Conservation (phyloP, 1,284 basidiomycete species). For the Fomitiporia mediterranea region DNA sequence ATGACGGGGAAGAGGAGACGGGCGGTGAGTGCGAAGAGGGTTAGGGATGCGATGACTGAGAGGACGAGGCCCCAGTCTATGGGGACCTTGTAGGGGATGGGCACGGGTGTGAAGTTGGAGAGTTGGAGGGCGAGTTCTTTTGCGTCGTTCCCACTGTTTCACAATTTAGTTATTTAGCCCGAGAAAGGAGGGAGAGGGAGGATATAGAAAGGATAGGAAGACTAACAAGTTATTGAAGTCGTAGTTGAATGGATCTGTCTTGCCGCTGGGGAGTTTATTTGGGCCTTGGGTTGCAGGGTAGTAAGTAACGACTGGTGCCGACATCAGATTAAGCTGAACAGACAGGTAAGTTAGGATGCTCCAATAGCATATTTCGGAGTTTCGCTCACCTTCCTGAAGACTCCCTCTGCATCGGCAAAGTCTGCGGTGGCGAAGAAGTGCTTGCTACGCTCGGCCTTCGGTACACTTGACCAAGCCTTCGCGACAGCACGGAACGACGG, state of each 20-base stretch:
- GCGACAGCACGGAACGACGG: conserved; percentile 78
- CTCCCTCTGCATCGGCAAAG: conserved; percentile 67
- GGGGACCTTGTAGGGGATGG: conserved; percentile 71
- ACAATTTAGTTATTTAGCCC: conserved; percentile 8
- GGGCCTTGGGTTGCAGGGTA: conserved; percentile 73
- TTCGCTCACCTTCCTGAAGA: conserved; percentile 72
- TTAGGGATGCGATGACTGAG: conserved; percentile 38
- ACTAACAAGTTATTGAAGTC: conserved; percentile 58
- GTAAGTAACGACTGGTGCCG: conserved; percentile 80
- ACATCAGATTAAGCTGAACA: conserved; percentile 55
- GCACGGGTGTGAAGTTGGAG: conserved; percentile 63
- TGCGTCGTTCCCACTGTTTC: conserved; percentile 72
- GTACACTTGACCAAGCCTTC: conserved; percentile 67
- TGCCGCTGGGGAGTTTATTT: conserved; percentile 48
- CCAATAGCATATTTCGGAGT: neutral
- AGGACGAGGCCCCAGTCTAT: conserved; percentile 61
- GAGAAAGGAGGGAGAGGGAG: neutral
- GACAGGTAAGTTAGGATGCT: neutral
- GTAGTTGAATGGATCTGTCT: conserved; percentile 58
- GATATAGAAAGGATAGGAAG: conserved; percentile 27
- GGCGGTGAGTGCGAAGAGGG: conserved; percentile 45
- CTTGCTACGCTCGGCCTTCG: conserved; percentile 57
- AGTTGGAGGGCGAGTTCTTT: conserved; percentile 73
- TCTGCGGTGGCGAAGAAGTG: conserved; percentile 94
- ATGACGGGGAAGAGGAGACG: conserved; percentile 68